These are phyloP conservation scores for Solanum medicagineum DNA, from an alignment of 257 asterid species.

Conservation along the genomic window DNA sequence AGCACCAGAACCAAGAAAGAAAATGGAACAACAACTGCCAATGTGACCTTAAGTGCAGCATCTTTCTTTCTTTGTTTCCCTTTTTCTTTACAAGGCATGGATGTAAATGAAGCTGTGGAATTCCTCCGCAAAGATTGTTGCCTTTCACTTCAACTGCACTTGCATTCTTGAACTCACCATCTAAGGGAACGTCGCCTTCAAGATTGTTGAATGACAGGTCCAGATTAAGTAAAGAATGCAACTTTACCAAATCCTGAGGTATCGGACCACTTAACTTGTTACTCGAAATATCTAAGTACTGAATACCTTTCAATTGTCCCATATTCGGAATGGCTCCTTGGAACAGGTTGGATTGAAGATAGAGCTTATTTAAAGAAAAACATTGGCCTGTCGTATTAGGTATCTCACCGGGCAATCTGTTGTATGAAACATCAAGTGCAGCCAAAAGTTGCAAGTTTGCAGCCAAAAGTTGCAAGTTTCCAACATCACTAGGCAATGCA, in stretches of 20 bases:
- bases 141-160: slow-evolving; percentile 9
- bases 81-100: slow-evolving; percentile 10
- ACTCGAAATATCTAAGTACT: slow-evolving; percentile 21
- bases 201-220: slow-evolving; percentile 32
- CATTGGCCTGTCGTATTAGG: slow-evolving; percentile 20
- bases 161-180: slow-evolving; percentile 17
- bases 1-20: not conserved
- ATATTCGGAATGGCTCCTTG: slow-evolving; percentile 18
- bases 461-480: slow-evolving; percentile 22
- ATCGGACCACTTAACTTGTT: slow-evolving; percentile 24
- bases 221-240: slow-evolving; percentile 9
- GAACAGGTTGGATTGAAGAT: slow-evolving; percentile 15
- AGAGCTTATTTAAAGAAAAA: slow-evolving; percentile 10
- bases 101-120: slow-evolving; percentile 8
- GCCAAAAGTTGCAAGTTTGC: slow-evolving; percentile 22
- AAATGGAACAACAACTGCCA: not conserved
- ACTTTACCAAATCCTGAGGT: slow-evolving; percentile 12
- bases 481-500: slow-evolving; percentile 20
- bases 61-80: not conserved
- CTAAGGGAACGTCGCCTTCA: slow-evolving; percentile 24
- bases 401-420: slow-evolving; percentile 23
- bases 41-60: not conserved
- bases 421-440: slow-evolving; percentile 23
- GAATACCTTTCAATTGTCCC: slow-evolving; percentile 7
- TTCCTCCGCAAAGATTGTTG: slow-evolving; percentile 36